These are phyloP conservation scores for Leptodermis oblonga DNA, from an alignment of 257 asterid genomes.

Conservation along the genomic window DNA sequence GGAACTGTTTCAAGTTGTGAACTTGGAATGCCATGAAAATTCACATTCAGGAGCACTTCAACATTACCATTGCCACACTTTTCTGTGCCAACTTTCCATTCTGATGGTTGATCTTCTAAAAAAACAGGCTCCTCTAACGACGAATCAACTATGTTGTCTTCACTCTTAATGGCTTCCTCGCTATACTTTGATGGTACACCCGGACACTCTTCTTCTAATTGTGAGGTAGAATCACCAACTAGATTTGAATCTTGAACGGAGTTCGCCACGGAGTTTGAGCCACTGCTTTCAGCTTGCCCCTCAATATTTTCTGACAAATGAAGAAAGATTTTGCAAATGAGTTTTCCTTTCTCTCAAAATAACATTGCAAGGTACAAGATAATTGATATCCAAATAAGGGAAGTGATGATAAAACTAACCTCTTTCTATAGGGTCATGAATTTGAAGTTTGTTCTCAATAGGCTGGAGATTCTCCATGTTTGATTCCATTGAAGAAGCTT, in stretches of 20 bases:
- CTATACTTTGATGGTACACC: constrained; percentile 11
- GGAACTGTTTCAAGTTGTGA: constrained; percentile 19
- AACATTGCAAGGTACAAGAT: background rate
- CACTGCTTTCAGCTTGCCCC: constrained; percentile 27
- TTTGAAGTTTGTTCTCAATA: constrained; percentile 20
- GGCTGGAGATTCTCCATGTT: constrained; percentile 7
- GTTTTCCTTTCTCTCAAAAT: background rate
- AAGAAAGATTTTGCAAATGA: constrained; percentile 7
- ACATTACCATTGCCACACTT: constrained; percentile 15
- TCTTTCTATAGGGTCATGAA: constrained; percentile 22
- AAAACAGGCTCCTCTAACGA: constrained; percentile 4
- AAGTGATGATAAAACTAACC: constrained; percentile 27
- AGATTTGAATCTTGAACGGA: constrained; percentile 14
- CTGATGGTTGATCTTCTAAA: constrained; percentile 13
- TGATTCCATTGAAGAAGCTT: constrained; percentile 25
- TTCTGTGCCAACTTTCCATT: constrained; percentile 5
- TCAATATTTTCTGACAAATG: constrained; percentile 15
- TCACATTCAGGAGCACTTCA: constrained; percentile 18
- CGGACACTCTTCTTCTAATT: constrained; percentile 26
- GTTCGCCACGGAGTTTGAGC: constrained; percentile 4
- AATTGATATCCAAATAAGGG: background rate
- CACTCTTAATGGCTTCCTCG: constrained; percentile 7
- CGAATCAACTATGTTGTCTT: constrained; percentile 4
- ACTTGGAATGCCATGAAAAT: constrained; percentile 5
- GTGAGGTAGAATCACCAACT: constrained; percentile 14